Evolutionary conservation across 352 stramenopile genomes (phyloP).

Genomic region (Aphanomyces cochlioides): DNA sequence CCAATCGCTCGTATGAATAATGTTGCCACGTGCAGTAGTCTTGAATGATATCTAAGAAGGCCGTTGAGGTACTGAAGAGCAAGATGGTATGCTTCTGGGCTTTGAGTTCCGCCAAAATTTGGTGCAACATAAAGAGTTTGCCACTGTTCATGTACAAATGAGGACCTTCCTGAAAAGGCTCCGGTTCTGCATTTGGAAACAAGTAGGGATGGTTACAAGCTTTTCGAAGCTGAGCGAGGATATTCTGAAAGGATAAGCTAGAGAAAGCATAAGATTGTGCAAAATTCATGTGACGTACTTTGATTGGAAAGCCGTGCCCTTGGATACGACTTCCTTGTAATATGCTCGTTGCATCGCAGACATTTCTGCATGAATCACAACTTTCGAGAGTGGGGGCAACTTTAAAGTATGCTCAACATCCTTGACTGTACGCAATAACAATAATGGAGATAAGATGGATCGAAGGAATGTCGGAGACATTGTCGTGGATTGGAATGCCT

Average conservation of each 20-base stretch:
- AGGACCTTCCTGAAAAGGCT: conserved; percentile 65
- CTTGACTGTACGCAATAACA: conserved; percentile 62
- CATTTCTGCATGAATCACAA: conserved; percentile 71
- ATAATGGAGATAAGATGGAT: conserved; percentile 49
- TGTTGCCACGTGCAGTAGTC: conserved; percentile 72
- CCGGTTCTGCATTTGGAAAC: conserved; percentile 74
- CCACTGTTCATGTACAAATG: conserved; percentile 76
- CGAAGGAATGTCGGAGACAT: conserved; percentile 38
- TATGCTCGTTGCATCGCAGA: conserved; percentile 75
- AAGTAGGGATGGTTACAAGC: conserved; percentile 90
- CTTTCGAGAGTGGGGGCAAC: conserved; percentile 63
- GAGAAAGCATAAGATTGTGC: conserved; percentile 30
- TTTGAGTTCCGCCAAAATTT: conserved; percentile 72
- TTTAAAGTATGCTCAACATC: conserved; percentile 68
- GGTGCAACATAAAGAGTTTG: conserved; percentile 82
- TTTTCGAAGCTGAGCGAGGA: conserved; percentile 92
- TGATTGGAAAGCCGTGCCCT: conserved; percentile 37
- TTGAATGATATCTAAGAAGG: conserved; percentile 76
- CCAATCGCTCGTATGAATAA: conserved; percentile 74
- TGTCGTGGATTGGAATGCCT: conserved; percentile 43
- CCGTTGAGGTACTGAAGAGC: conserved; percentile 74
- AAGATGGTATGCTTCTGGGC: conserved; percentile 79
- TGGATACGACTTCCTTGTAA: conserved; percentile 75
- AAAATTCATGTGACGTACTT: conserved; percentile 25
- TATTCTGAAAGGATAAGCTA: conserved; percentile 91